A percentile compares a stretch with the other conserved stretches of the same genome.
These are phyloP conservation scores for Trichothecium roseum DNA, from an alignment of 2,329 filamentous ascomycete genomes.

Conservation along the genomic window DNA sequence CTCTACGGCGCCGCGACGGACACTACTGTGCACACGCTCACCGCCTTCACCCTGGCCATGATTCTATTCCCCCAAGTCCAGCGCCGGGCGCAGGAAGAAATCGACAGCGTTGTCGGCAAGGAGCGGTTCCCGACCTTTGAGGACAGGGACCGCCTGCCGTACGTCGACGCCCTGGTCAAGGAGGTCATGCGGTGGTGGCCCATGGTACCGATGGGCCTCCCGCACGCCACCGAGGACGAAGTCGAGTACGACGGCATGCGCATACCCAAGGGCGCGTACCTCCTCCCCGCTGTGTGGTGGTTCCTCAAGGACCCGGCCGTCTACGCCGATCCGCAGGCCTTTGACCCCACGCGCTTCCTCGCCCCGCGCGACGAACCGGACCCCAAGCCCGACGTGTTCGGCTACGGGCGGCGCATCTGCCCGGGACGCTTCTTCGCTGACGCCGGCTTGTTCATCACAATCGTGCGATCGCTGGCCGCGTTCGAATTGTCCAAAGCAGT, in stretches of 20 bases:
- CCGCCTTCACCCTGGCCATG: constrained; percentile 11
- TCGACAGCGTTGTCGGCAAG: constrained; percentile 16
- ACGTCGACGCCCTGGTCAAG: constrained; percentile 16
- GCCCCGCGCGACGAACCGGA: constrained; percentile 12
- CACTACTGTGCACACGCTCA: constrained; percentile 11
- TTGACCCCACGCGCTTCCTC: constrained; percentile 18
- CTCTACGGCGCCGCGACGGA: constrained; percentile 12
- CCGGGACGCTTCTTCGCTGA: constrained; percentile 17
- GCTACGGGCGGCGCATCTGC: constrained; percentile 20
- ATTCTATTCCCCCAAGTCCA: constrained; percentile 12
- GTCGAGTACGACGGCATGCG: constrained; percentile 12
- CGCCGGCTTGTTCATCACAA: constrained; percentile 15
- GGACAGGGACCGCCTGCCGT: constrained; percentile 15
- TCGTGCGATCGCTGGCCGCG: constrained; percentile 30
- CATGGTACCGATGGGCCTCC: constrained; percentile 20
- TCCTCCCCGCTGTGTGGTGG: too few species aligned
- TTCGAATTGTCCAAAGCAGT: constrained; percentile 26
- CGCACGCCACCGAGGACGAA: constrained; percentile 22
- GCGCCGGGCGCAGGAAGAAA: constrained; percentile 13
- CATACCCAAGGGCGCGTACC: constrained; percentile 16
- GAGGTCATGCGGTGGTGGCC: constrained; percentile 15
- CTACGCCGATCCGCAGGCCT: constrained; percentile 35
- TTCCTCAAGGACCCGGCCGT: constrained; percentile 4
- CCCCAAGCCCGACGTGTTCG: constrained; percentile 15
- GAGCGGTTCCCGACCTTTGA: constrained; percentile 13